phyloP scores from a whole-genome alignment of 1,284 basidiomycete genomes.

The Phenoliferia sp. region DNA sequence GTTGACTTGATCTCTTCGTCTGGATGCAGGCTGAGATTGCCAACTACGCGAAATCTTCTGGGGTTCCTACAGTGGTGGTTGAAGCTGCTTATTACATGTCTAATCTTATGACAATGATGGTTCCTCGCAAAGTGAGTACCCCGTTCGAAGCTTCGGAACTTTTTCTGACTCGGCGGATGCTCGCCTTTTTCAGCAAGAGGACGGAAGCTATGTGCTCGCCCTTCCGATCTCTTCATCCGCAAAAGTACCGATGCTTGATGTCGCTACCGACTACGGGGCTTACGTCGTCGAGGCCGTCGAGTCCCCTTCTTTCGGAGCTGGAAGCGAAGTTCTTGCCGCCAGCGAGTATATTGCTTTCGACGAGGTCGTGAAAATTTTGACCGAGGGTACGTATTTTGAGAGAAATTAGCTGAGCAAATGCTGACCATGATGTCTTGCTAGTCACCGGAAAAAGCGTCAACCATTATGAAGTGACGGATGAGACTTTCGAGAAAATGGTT shows the following conservation, averaged over 20 bases:
- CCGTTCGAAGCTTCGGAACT: not conserved
- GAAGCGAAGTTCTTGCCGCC: not conserved
- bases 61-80: constrained; percentile 25
- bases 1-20: too few species aligned
- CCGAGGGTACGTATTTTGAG: not conserved
- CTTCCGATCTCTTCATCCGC: constrained; percentile 18
- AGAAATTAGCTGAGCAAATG: not conserved
- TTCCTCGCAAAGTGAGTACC: constrained; percentile 12
- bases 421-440: not conserved
- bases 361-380: not conserved
- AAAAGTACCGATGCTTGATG: constrained; percentile 26
- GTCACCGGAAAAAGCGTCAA: constrained; percentile 3
- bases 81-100: constrained; percentile 25
- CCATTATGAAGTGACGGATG: not conserved
- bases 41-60: constrained; percentile 27
- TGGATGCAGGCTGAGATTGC: constrained; percentile 35
- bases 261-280: constrained; percentile 29
- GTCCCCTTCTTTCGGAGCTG: constrained; percentile 10
- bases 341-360: not conserved
- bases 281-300: constrained; percentile 33
- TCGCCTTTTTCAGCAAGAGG: not conserved
- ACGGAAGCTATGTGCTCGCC: constrained; percentile 21
- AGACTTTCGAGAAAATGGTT: not conserved
- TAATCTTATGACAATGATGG: constrained; percentile 22
- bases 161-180: not conserved